These are phyloP conservation scores for Clarireedia paspali DNA, from an alignment of 2,329 filamentous ascomycete genomes.

Conservation along the genomic window DNA sequence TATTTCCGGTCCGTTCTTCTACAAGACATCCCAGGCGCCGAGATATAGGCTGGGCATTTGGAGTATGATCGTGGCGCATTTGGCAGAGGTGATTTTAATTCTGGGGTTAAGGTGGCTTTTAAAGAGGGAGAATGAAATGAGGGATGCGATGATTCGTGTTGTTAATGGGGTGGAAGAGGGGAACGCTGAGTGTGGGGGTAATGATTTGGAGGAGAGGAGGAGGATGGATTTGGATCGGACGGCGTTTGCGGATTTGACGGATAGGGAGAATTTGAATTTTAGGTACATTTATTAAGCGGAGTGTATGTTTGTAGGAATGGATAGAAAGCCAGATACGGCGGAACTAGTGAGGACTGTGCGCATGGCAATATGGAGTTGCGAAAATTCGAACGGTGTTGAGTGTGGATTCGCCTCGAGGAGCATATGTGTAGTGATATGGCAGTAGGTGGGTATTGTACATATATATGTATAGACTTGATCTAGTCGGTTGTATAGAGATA, in stretches of 20 bases:
- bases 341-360: not conserved
- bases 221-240: not conserved
- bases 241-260: slow-evolving; percentile 5
- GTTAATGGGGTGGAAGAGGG: not conserved
- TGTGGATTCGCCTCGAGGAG: too few relatives aligned
- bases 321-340: not conserved
- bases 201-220: not conserved
- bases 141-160: not conserved
- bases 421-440: too few relatives aligned
- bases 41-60: not conserved
- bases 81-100: not conserved
- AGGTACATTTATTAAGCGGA: not conserved
- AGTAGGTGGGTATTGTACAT: too few relatives aligned
- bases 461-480: too few relatives aligned
- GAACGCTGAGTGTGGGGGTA: not conserved
- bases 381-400: too few relatives aligned
- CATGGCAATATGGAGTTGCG: not conserved
- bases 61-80: not conserved
- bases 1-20: slow-evolving; percentile 35
- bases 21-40: slow-evolving; percentile 5
- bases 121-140: not conserved
- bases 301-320: not conserved
- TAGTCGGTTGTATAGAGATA: too few relatives aligned
- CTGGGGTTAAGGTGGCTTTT: not conserved
- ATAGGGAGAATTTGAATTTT: slow-evolving; percentile 4